Evolutionary conservation across 1,139 yeast species (phyloP).

Genomic region (Chernovozyma aurita): DNA sequence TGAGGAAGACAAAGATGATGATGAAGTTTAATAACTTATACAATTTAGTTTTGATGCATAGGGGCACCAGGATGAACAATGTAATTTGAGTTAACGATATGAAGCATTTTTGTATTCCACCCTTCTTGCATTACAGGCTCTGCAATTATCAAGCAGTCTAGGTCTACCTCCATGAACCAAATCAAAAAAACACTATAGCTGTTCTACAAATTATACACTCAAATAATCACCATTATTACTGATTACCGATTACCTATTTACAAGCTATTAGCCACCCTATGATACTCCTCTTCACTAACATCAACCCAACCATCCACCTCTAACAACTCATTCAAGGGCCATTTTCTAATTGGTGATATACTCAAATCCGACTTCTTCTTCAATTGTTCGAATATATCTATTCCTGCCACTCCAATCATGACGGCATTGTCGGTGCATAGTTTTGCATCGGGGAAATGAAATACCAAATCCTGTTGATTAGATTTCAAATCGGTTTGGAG

Average conservation of each 20-base stretch:
- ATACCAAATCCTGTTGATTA: slow-evolving; percentile 12
- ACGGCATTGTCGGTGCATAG: slow-evolving; percentile 93
- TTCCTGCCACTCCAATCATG: slow-evolving; percentile 96
- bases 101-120: no score
- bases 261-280: slow-evolving; percentile 4
- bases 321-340: slow-evolving; percentile 61
- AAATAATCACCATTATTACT: no score
- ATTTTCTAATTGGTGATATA: slow-evolving; percentile 60
- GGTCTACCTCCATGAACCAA: no score
- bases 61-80: no score
- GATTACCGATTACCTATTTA: no score
- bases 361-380: slow-evolving; percentile 45
- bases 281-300: slow-evolving; percentile 11
- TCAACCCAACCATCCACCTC: slow-evolving; percentile 45
- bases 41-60: no score
- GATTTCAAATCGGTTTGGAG: slow-evolving; percentile 33
- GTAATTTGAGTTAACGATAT: no score
- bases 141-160: no score
- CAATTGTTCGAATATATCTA: slow-evolving; percentile 66
- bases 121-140: no score
- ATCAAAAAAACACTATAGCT: no score
- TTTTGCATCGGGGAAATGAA: slow-evolving; percentile 64
- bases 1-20: slow-evolving; percentile 12
- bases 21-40: no score
- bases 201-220: no score